Evolutionary conservation across 2,329 filamentous ascomycete genomes (phyloP).

Genomic region (Dothistroma pini): DNA sequence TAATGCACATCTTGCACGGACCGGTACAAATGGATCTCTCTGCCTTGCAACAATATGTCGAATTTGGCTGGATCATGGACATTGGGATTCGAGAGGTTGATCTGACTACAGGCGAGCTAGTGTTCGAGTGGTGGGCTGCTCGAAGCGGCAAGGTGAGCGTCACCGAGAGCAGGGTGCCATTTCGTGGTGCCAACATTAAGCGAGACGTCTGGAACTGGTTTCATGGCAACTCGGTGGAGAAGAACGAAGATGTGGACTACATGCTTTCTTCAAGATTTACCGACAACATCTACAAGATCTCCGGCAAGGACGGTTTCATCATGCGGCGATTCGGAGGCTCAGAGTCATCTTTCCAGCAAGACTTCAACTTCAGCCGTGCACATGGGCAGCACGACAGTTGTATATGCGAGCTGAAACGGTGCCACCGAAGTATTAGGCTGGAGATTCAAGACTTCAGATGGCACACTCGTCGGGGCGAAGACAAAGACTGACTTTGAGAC

Average conservation of each 20-base stretch:
- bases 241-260: constrained; percentile 37
- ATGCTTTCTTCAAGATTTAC: constrained; percentile 39
- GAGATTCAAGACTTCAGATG: constrained; percentile 28
- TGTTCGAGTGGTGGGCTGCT: constrained; percentile 36
- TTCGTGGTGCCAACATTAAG: background rate
- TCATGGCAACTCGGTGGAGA: constrained; percentile 41
- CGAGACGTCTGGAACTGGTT: constrained; percentile 15
- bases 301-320: constrained; percentile 32
- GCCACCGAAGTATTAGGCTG: constrained; percentile 38
- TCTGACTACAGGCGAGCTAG: constrained; percentile 31
- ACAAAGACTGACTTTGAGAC: constrained; percentile 15
- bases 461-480: background rate
- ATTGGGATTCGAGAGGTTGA: constrained; percentile 30
- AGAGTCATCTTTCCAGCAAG: constrained; percentile 12
- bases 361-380: constrained; percentile 15
- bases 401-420: constrained; percentile 38
- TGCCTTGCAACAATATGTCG: constrained; percentile 28
- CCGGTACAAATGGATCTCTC: constrained; percentile 27
- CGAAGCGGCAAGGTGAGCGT: constrained; percentile 30
- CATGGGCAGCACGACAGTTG: constrained; percentile 9
- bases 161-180: constrained; percentile 30
- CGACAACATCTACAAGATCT: constrained; percentile 38
- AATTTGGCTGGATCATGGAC: constrained; percentile 8
- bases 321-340: constrained; percentile 38
- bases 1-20: background rate